These are phyloP conservation scores for Candida wancherniae DNA, from an alignment of 805 yeast genomes.

Conservation along the genomic window DNA sequence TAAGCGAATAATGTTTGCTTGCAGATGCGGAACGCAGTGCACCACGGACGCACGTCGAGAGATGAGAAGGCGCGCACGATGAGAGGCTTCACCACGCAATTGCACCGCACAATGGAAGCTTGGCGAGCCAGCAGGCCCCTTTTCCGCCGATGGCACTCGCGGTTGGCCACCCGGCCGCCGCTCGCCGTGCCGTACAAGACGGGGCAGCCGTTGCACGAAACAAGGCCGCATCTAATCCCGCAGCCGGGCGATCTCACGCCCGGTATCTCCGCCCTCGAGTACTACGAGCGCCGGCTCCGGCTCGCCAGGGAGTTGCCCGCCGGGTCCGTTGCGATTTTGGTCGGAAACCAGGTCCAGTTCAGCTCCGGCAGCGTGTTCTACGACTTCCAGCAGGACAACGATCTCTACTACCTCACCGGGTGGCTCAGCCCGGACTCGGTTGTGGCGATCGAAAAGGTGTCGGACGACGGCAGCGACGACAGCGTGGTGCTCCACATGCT, in stretches of 20 bases:
- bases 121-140: conserved; percentile 2
- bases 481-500: conserved; percentile 67
- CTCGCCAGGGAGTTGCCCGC: conserved; percentile 56
- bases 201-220: conserved; percentile 87
- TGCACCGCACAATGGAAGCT: too few relatives aligned
- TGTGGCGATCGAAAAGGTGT: conserved; percentile 59
- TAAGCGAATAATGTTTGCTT: too few relatives aligned
- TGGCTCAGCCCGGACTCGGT: conserved; percentile 88
- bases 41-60: too few relatives aligned
- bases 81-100: too few relatives aligned
- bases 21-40: too few relatives aligned
- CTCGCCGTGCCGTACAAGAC: conserved; percentile 35
- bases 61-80: too few relatives aligned
- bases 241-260: conserved; percentile 79
- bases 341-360: conserved; percentile 67
- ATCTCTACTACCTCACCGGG: conserved; percentile 82
- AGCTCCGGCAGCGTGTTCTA: conserved; percentile 91
- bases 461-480: conserved; percentile 40
- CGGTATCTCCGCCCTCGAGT: conserved; percentile 81
- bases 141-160: conserved; percentile 6
- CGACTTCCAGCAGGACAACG: conserved; percentile 88
- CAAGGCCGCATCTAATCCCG: conserved; percentile 69
- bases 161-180: conserved; percentile 22
- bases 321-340: conserved; percentile 64
- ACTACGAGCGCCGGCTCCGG: conserved; percentile 62